Conservation (phyloP, 2,329 filamentous ascomycete species). For the Xylaria multiplex region DNA sequence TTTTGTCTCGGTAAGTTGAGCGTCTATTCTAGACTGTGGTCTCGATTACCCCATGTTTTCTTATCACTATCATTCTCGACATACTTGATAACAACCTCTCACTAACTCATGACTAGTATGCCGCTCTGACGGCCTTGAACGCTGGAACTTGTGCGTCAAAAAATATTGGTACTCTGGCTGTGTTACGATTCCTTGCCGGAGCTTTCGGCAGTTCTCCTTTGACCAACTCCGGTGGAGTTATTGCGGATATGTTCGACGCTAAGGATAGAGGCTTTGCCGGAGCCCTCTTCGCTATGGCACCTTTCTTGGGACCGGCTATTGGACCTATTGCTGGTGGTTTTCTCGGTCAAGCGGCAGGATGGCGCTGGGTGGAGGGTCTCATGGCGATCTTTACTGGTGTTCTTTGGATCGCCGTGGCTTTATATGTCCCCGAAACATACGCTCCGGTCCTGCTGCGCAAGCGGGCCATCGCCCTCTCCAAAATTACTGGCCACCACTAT, state of each 20-base stretch:
- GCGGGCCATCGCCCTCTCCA: conserved; percentile 62
- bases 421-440: conserved; percentile 70
- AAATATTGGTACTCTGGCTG: conserved; percentile 65
- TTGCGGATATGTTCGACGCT: conserved; percentile 67
- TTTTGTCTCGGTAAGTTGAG: conserved; percentile 55
- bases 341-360: conserved; percentile 69
- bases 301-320: conserved; percentile 72
- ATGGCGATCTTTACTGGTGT: conserved; percentile 71
- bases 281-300: conserved; percentile 71
- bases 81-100: neutral
- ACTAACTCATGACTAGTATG: conserved; percentile 50
- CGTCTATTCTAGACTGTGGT: neutral
- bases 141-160: conserved; percentile 63
- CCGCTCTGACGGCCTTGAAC: conserved; percentile 66
- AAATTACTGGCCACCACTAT: conserved; percentile 66
- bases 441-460: conserved; percentile 66
- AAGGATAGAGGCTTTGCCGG: conserved; percentile 65
- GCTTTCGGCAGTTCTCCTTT: conserved; percentile 65
- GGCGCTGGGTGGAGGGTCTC: conserved; percentile 76
- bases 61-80: neutral
- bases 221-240: conserved; percentile 67
- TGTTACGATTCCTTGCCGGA: conserved; percentile 71
- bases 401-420: conserved; percentile 64
- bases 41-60: neutral
- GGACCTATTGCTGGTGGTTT: conserved; percentile 75